Conservation (phyloP, 2,329 filamentous ascomycete genomes). For the Penicillium sp. region DNA sequence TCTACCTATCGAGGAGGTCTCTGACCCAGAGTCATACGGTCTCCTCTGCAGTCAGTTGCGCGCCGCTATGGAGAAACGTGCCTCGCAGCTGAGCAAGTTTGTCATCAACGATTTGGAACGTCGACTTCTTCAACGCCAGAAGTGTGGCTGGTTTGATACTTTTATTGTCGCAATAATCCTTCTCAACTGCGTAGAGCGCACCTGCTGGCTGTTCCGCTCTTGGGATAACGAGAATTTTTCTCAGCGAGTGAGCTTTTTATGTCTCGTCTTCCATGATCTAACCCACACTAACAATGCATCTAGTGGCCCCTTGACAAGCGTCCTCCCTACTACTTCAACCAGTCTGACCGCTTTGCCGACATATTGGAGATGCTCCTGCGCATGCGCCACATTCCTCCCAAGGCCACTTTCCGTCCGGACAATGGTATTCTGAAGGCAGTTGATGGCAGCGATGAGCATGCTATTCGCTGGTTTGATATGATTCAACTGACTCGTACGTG, state of each 20-base stretch:
- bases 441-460: slow-evolving; percentile 41
- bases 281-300: slow-evolving; percentile 5
- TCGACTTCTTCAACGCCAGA: slow-evolving; percentile 58
- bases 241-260: slow-evolving; percentile 31
- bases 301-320: slow-evolving; percentile 57
- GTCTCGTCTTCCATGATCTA: neutral
- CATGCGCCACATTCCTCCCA: slow-evolving; percentile 53
- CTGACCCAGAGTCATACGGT: slow-evolving; percentile 47
- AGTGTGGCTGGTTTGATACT: slow-evolving; percentile 58
- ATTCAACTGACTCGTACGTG: slow-evolving; percentile 43
- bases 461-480: slow-evolving; percentile 43
- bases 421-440: slow-evolving; percentile 40
- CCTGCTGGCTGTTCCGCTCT: slow-evolving; percentile 57
- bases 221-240: slow-evolving; percentile 49
- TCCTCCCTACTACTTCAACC: slow-evolving; percentile 53
- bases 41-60: slow-evolving; percentile 56
- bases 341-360: slow-evolving; percentile 59
- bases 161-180: slow-evolving; percentile 60
- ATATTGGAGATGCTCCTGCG: slow-evolving; percentile 58
- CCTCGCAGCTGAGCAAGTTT: slow-evolving; percentile 51
- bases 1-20: slow-evolving; percentile 40
- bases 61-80: slow-evolving; percentile 56
- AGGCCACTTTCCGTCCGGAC: slow-evolving; percentile 38
- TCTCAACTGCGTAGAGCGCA: slow-evolving; percentile 59
- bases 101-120: slow-evolving; percentile 62